These are phyloP conservation scores for Boletellus emodensis DNA, from an alignment of 768 basidiomycete genomes.

Conservation along the genomic window DNA sequence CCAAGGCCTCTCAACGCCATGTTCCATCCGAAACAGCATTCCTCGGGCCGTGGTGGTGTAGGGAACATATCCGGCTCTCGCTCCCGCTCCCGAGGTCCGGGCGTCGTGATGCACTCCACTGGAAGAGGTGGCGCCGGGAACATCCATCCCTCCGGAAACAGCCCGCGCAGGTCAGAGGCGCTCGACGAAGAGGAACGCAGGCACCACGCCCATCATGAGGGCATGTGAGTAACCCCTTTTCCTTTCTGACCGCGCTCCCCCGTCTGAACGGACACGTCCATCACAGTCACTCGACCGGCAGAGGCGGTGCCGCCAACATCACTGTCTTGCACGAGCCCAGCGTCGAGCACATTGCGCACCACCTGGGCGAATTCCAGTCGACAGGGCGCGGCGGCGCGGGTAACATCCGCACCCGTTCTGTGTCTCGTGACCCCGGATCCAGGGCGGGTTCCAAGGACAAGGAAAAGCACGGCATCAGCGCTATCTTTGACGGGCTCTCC, in stretches of 20 bases:
- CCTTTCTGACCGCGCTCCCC: not conserved
- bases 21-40: slow-evolving; percentile 37
- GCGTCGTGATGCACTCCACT: slow-evolving; percentile 38
- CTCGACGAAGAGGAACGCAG: slow-evolving; percentile 36
- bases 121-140: slow-evolving; percentile 69
- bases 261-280: not conserved
- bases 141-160: slow-evolving; percentile 33
- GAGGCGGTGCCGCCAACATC: slow-evolving; percentile 66
- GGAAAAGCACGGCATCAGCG: slow-evolving; percentile 32
- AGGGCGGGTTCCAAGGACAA: slow-evolving; percentile 29
- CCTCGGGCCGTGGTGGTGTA: slow-evolving; percentile 59
- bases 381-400: slow-evolving; percentile 61
- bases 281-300: slow-evolving; percentile 59
- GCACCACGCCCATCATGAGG: slow-evolving; percentile 30
- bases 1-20: not conserved
- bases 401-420: slow-evolving; percentile 49
- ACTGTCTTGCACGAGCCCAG: slow-evolving; percentile 36
- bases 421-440: slow-evolving; percentile 24
- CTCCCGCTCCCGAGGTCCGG: slow-evolving; percentile 45
- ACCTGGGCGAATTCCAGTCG: slow-evolving; percentile 32
- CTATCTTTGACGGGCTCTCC: slow-evolving; percentile 27
- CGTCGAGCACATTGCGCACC: slow-evolving; percentile 32
- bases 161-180: slow-evolving; percentile 10
- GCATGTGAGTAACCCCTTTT: slow-evolving; percentile 37
- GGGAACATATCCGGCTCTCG: slow-evolving; percentile 58